Evolutionary conservation across 2,329 filamentous ascomycete species (phyloP).

Genomic region (Neoarthrinium moseri): DNA sequence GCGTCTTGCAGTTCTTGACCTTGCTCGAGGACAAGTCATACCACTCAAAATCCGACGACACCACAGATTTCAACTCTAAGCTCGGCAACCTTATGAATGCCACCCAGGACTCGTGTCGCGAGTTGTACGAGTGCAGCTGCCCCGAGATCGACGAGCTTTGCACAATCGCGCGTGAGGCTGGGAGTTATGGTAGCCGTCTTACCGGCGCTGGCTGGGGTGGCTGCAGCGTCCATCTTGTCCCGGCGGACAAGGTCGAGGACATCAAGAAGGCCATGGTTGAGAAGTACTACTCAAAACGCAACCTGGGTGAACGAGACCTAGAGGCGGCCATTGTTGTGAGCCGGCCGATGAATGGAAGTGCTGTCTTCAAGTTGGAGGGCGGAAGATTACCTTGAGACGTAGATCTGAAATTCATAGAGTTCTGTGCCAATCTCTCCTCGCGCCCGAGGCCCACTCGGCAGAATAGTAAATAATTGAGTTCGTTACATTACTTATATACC

Average conservation of each 20-base stretch:
- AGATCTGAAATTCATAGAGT: neutral
- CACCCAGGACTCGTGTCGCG: constrained; percentile 84
- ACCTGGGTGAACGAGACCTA: constrained; percentile 67
- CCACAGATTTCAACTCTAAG: constrained; percentile 59
- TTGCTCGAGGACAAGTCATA: constrained; percentile 61
- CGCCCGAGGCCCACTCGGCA: too few species aligned
- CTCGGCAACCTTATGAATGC: constrained; percentile 85
- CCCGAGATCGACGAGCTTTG: constrained; percentile 91
- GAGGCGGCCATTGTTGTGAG: constrained; percentile 83
- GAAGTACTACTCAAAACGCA: constrained; percentile 76
- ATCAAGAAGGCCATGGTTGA: constrained; percentile 76
- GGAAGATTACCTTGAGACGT: constrained; percentile 22
- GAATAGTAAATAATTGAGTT: too few species aligned
- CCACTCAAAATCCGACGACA: constrained; percentile 47
- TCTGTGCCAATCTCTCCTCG: too few species aligned
- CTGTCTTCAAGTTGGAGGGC: constrained; percentile 39
- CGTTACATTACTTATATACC: too few species aligned
- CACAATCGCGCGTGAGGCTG: constrained; percentile 71
- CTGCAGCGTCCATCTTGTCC: constrained; percentile 90
- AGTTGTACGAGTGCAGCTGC: constrained; percentile 88
- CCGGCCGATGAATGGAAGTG: constrained; percentile 75
- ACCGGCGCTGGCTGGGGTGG: constrained; percentile 97
- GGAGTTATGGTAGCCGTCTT: constrained; percentile 79
- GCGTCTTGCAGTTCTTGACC: constrained; percentile 80
- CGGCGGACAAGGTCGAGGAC: constrained; percentile 74